These are phyloP conservation scores for Afroboletus lepidellus DNA, from an alignment of 1,284 basidiomycete species.

Conservation along the genomic window DNA sequence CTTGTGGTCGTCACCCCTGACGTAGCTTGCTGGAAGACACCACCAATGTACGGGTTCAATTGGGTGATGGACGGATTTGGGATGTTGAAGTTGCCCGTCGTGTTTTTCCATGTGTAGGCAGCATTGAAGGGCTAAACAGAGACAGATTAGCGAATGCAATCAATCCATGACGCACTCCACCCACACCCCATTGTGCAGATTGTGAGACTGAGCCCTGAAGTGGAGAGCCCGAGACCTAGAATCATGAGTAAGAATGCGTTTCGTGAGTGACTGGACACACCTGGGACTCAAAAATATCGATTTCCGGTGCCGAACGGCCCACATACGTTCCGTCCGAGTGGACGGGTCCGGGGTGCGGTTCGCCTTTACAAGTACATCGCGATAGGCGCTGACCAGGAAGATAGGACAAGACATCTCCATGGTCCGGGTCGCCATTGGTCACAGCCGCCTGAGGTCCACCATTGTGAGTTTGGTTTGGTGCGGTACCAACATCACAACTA, in stretches of 20 bases:
- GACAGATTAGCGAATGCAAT: slow-evolving; percentile 7
- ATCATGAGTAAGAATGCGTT: slow-evolving; percentile 2
- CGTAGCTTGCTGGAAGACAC: slow-evolving; percentile 62
- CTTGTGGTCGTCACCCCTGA: slow-evolving; percentile 50
- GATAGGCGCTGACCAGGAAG: slow-evolving; percentile 61
- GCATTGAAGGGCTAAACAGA: slow-evolving; percentile 31
- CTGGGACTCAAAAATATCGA: slow-evolving; percentile 67
- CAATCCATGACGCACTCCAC: slow-evolving; percentile 28
- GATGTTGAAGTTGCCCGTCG: slow-evolving; percentile 41
- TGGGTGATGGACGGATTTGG: slow-evolving; percentile 38
- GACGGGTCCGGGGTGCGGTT: slow-evolving; percentile 66
- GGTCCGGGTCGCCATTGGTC: slow-evolving; percentile 37
- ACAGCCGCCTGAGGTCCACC: slow-evolving; percentile 41
- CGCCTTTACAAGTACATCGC: slow-evolving; percentile 63
- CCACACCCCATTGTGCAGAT: slow-evolving; percentile 44
- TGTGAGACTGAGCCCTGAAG: slow-evolving; percentile 45
- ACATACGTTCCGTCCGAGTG: slow-evolving; percentile 48
- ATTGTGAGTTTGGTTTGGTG: slow-evolving; percentile 48
- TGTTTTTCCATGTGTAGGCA: slow-evolving; percentile 39
- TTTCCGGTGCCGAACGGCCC: slow-evolving; percentile 67
- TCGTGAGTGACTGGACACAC: slow-evolving; percentile 18
- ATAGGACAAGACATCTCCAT: slow-evolving; percentile 46
- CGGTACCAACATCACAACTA: slow-evolving; percentile 58
- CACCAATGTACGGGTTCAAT: slow-evolving; percentile 46
- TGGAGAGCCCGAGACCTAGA: slow-evolving; percentile 37